Evolutionary conservation across 2,329 filamentous ascomycete genomes (phyloP).

Genomic region (Stagonosporopsis rhizophila): DNA sequence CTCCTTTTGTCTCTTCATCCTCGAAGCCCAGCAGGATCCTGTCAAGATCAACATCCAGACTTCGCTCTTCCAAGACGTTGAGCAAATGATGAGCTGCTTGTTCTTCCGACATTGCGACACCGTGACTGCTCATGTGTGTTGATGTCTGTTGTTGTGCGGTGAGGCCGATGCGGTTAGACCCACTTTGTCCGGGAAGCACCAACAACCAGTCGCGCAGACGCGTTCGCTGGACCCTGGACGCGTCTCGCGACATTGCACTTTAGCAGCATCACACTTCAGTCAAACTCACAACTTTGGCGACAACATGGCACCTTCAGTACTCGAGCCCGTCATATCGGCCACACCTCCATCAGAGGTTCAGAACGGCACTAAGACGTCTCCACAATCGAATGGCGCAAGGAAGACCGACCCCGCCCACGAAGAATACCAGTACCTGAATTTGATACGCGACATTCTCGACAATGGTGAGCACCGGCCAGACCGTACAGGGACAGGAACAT

Average conservation of each 20-base stretch:
- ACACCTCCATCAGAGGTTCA: conserved; percentile 25
- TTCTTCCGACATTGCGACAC: conserved; percentile 42
- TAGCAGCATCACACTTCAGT: conserved; percentile 4
- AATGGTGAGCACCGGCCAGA: conserved; percentile 89
- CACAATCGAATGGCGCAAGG: conserved; percentile 13
- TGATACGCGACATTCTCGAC: conserved; percentile 84
- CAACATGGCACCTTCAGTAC: conserved; percentile 39
- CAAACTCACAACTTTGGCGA: neutral
- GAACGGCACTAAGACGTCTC: conserved; percentile 15
- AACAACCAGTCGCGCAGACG: conserved; percentile 40
- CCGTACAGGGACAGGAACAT: conserved; percentile 90
- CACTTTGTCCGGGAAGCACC: conserved; percentile 26
- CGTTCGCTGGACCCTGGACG: conserved; percentile 34
- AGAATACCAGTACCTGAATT: conserved; percentile 91
- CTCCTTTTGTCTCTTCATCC: conserved; percentile 49
- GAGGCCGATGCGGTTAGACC: conserved; percentile 34
- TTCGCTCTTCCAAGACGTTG: conserved; percentile 54
- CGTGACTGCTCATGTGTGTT: conserved; percentile 13
- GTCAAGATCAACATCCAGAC: conserved; percentile 53
- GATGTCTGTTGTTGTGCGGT: conserved; percentile 35
- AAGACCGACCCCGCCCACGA: conserved; percentile 64
- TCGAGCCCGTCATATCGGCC: conserved; percentile 36
- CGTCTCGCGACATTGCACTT: conserved; percentile 30
- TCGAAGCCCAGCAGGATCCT: conserved; percentile 59
- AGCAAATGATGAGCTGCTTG: conserved; percentile 52